phyloP scores from a whole-genome alignment of 2,329 filamentous ascomycete species.

The Corinectria fuckeliana region DNA sequence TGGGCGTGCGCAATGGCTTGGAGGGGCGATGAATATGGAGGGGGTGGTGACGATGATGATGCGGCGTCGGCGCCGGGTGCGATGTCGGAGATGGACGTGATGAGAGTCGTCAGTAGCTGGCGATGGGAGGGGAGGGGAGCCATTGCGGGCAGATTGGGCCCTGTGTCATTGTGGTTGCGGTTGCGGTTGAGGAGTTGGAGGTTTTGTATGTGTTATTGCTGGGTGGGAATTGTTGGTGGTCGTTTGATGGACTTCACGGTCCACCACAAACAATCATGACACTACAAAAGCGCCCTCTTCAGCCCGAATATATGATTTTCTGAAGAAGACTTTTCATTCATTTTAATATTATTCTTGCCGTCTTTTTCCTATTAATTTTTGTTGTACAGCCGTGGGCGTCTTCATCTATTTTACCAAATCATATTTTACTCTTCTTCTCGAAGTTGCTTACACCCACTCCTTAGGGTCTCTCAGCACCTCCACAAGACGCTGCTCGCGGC shows the following conservation, averaged over 20 bases:
- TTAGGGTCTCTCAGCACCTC: slow-evolving; percentile 71
- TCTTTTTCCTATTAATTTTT: slow-evolving; percentile 11
- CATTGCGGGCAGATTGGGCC: slow-evolving; percentile 23
- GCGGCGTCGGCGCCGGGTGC: neutral
- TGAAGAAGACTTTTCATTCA: neutral
- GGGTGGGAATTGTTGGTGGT: neutral
- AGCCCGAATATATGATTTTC: neutral
- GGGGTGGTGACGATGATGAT: slow-evolving; percentile 35
- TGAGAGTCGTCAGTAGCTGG: slow-evolving; percentile 57
- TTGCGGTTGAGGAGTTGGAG: slow-evolving; percentile 1
- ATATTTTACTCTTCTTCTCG: slow-evolving; percentile 31
- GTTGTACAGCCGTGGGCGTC: slow-evolving; percentile 25
- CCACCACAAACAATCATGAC: neutral
- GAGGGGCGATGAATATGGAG: slow-evolving; percentile 23
- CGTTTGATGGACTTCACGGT: neutral
- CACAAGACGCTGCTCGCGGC: slow-evolving; percentile 79
- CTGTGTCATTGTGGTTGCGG: slow-evolving; percentile 10
- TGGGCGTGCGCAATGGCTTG: slow-evolving; percentile 38
- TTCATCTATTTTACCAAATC: slow-evolving; percentile 27
- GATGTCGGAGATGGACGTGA: slow-evolving; percentile 48
- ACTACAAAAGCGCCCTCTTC: neutral
- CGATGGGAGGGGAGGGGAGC: slow-evolving; percentile 44
- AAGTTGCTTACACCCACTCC: slow-evolving; percentile 64
- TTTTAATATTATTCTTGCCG: neutral
- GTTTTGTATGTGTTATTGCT: neutral